phyloP scores from a whole-genome alignment of 331 rosid species.

The Pyrus hybrid region DNA sequence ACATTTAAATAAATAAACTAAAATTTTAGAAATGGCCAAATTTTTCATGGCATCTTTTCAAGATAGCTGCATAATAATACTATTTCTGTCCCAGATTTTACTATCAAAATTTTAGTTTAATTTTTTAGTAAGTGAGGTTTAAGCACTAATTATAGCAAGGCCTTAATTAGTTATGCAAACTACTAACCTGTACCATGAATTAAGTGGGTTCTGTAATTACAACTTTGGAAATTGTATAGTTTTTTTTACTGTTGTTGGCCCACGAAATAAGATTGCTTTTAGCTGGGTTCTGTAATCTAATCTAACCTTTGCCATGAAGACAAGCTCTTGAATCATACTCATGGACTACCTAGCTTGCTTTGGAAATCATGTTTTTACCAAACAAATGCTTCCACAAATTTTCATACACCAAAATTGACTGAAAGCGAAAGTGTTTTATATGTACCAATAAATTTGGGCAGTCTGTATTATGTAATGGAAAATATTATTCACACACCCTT shows the following conservation, averaged over 20 bases:
- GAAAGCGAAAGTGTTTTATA: neutral
- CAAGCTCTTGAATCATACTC: neutral
- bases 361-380: neutral
- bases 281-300: neutral
- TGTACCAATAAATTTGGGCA: neutral
- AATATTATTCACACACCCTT: no score
- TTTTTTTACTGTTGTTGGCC: no score
- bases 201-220: neutral
- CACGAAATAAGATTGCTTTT: no score
- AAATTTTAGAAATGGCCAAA: no score
- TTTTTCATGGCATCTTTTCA: no score
- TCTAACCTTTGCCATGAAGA: neutral
- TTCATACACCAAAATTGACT: neutral
- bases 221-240: neutral
- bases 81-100: neutral
- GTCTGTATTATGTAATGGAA: neutral
- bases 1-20: no score
- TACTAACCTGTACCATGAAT: neutral
- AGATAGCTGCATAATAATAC: neutral
- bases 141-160: neutral
- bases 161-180: neutral
- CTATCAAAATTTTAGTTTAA: neutral
- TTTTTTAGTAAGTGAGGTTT: neutral
- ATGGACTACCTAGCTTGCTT: neutral
- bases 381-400: neutral